phyloP scores from a whole-genome alignment of 2,329 filamentous ascomycete species.

The Pestalotiopsis sp. region DNA sequence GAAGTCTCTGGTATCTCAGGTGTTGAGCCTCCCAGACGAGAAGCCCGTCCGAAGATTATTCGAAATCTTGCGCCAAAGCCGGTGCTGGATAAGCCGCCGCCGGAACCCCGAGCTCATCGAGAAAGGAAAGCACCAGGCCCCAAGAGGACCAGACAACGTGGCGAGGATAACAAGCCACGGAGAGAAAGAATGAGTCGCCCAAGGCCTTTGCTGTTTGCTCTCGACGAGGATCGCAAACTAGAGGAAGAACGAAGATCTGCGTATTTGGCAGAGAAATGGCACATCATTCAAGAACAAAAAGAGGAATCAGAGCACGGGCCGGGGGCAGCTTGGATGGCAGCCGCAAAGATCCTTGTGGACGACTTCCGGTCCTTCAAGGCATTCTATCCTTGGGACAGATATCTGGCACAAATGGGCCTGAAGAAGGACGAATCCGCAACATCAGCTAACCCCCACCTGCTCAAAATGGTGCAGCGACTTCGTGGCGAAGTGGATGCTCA shows the following conservation, averaged over 20 bases:
- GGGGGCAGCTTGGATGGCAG: conserved; percentile 57
- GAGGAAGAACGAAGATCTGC: conserved; percentile 34
- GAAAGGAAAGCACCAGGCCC: conserved; percentile 1
- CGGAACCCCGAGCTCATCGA: not conserved
- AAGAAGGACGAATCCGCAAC: conserved; percentile 34
- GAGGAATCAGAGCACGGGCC: conserved; percentile 41
- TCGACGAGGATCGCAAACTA: conserved; percentile 28
- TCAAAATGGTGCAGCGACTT: conserved; percentile 58
- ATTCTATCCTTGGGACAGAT: conserved; percentile 70
- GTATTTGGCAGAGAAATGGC: conserved; percentile 36
- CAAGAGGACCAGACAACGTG: conserved; percentile 2
- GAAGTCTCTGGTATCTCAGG: conserved; percentile 18
- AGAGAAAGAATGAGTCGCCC: conserved; percentile 16
- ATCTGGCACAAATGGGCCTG: conserved; percentile 58
- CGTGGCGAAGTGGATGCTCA: conserved; percentile 42
- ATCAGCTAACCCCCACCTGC: conserved; percentile 44
- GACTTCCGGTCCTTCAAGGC: conserved; percentile 66
- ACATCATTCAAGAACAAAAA: conserved; percentile 38
- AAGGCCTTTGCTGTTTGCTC: conserved; percentile 32
- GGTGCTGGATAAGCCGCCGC: not conserved
- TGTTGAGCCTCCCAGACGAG: not conserved
- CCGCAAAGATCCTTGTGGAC: conserved; percentile 61
- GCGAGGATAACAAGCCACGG: not conserved
- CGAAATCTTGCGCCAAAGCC: not conserved
- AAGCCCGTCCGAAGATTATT: conserved; percentile 3